phyloP scores from a whole-genome alignment of 2,329 filamentous ascomycete species.

The Drechslera avenae region DNA sequence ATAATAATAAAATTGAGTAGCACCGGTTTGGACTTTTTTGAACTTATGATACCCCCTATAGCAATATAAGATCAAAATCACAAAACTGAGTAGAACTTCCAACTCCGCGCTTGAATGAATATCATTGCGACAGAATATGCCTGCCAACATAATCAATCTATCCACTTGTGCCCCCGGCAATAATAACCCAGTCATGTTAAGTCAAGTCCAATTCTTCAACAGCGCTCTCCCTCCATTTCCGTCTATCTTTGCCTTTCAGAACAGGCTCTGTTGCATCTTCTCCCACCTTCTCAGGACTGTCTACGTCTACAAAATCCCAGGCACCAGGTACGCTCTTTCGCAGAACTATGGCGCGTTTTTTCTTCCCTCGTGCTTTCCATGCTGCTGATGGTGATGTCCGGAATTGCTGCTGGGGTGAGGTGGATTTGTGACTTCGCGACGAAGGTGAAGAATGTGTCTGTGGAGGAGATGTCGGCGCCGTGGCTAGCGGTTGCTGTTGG shows the following conservation, averaged over 20 bases:
- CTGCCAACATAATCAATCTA: no score
- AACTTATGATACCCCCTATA: no score
- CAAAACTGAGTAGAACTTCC: no score
- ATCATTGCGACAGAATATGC: no score
- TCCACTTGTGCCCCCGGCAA: no score
- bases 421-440: constrained; percentile 19
- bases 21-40: no score
- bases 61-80: no score
- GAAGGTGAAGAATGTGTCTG: constrained; percentile 4
- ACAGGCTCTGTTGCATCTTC: neutral
- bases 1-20: no score
- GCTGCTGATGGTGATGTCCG: constrained; percentile 27
- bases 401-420: constrained; percentile 1
- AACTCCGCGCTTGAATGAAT: no score
- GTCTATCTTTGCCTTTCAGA: constrained; percentile 33
- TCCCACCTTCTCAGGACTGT: constrained; percentile 19
- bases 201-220: constrained; percentile 45
- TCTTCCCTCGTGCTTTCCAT: constrained; percentile 38
- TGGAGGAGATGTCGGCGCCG: constrained; percentile 8
- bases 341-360: constrained; percentile 40
- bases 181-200: constrained; percentile 1
- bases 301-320: constrained; percentile 40
- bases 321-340: constrained; percentile 40
- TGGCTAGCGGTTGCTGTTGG: neutral
- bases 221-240: constrained; percentile 45